Evolutionary conservation across 805 yeast genomes (phyloP), one percentile per base, ranked within the genome.

Genomic region (Metschnikowia cubensis): DNA sequence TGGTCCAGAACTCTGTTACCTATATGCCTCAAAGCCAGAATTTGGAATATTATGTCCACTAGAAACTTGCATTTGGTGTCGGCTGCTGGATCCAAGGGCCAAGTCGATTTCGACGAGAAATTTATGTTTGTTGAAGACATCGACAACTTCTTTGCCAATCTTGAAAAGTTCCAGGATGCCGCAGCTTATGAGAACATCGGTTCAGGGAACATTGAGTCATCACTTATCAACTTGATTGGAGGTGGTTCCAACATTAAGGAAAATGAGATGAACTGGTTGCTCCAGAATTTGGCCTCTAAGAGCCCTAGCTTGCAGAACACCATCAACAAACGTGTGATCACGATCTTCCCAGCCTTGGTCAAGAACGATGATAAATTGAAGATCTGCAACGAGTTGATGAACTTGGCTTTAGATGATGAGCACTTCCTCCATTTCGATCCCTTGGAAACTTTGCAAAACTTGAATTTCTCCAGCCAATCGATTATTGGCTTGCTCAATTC

Each of bases 211-310:
- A 80, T 89, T 48, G 96, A 90, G 61, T 52, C 58, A 2, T 71
- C 76, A 4, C 63, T 89, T 11, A 75, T 86, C 18, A 71, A 76
- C n/a, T 66, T 86, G 48, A 79, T 89, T 14, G 77, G 86, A 6
- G 70, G 77, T 2, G 39, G 39, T 14, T 6, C 40, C 33, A 34
- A 11, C 7, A 43, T 43, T 13, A 35, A 22, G 18, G 46, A 43
- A 7, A 68, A 69, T 49, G 89, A 84, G 45, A 74, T 85, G 45
- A 79, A 77, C 22, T 87, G 90, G 67, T 59, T 89, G 32, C 75
- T 82, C 45, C 64, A 68, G 13, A 77, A 81, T 14, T 71, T 89
- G 53, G 38, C 50, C 5, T 35, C 57, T 5, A 48, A 42, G 10
- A 66, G 74, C 1, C 32, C 55, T 13, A 52, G 59, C 45, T 57